Conservation (phyloP, 805 yeast genomes). For the Wickerhamiella musiphila region DNA sequence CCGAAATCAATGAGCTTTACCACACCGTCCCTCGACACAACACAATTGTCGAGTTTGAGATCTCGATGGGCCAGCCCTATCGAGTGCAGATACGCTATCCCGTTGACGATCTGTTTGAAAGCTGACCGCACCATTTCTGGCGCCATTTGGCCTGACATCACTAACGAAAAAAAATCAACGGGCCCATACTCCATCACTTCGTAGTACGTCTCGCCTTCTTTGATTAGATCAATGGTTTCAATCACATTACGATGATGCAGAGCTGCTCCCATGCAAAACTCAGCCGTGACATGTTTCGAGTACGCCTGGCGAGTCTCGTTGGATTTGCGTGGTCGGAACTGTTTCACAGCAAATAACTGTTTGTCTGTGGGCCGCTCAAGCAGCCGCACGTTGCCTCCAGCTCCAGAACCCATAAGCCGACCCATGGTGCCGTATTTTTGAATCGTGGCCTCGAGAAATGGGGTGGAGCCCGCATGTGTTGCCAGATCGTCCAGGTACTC, state of each 20-base stretch:
- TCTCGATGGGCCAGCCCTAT: conserved; percentile 89
- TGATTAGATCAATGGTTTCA: conserved; percentile 62
- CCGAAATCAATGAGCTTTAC: conserved; percentile 88
- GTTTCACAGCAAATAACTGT: conserved; percentile 67
- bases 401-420: conserved; percentile 71
- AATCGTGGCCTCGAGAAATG: conserved; percentile 27
- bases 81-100: conserved; percentile 57
- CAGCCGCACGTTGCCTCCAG: conserved; percentile 82
- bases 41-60: conserved; percentile 84
- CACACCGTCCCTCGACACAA: conserved; percentile 55
- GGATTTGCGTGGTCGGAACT: conserved; percentile 49
- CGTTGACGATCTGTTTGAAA: conserved; percentile 62
- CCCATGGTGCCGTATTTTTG: conserved; percentile 65
- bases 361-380: conserved; percentile 45
- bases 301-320: conserved; percentile 54
- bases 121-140: conserved; percentile 59
- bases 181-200: conserved; percentile 91
- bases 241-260: conserved; percentile 66
- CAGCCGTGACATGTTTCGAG: conserved; percentile 62
- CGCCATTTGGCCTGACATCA: conserved; percentile 73
- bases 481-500: not conserved
- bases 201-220: conserved; percentile 42
- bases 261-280: conserved; percentile 65
- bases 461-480: conserved; percentile 13
- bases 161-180: conserved; percentile 79